Evolutionary conservation across 257 asterid genomes (phyloP), one percentile per base, ranked within the genome.

Genomic region (Linderniella brevidens): DNA sequence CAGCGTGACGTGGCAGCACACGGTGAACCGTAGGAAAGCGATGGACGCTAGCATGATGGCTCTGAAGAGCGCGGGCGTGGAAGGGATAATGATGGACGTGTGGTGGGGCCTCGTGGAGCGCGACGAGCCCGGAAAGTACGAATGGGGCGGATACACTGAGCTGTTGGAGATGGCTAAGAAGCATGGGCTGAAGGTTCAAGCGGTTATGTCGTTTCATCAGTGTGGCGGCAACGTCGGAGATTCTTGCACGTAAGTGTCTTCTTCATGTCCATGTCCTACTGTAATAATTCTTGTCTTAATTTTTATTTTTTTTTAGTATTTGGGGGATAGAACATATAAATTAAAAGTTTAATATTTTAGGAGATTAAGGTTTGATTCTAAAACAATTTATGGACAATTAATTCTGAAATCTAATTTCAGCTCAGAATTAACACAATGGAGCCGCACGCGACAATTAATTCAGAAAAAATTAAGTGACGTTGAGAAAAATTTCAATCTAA

Each of bases 141-240:
- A 81, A 49, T 90, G 93, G 92, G 94, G 86, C 16, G 98, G 98
- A 11, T 90, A 90, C 36, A 48, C 55, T 15, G 98, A 90, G 65
- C 76, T 90, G 10, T 46, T 90, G 58, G 96, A 85, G 52, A 81
- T 90, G 96, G 98, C 96, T 11, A 79, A 70, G 69, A 81, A 80
- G 53, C 92, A 79, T 54, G 96, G 96, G 4, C 67, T 88, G 17
- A 84, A 84, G 64, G 98, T 88, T 47, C 98, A 88, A 69, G 98
- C 95, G 1, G 98, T 88, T 12, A 88, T 88, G 98, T 88, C 98
- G 19, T 88, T 88, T 20, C 98, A 88, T 59, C 90, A 84, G 58
- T 88, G 98, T 57, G 98, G 98, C 13, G 98, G 98, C 41, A 88
- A 88, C 50, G 98, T 88, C 43, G 98, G 98, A 6, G 98, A 88